Evolutionary conservation across 495 filamentous ascomycete species (phyloP).

Genomic region (Annulohypoxylon nitens): DNA sequence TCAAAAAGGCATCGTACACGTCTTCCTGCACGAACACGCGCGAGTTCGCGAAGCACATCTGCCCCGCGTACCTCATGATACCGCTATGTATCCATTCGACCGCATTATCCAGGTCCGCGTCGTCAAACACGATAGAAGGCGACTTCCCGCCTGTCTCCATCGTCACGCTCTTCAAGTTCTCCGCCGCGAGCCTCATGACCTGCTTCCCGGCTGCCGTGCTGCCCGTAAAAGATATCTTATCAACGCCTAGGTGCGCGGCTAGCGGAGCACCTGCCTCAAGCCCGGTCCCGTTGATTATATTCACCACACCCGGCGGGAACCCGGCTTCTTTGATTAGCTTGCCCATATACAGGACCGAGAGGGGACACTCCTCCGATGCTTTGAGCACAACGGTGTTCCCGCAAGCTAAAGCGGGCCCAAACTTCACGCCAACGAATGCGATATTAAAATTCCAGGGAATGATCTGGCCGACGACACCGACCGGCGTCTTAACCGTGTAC

Average conservation of each 20-base stretch:
- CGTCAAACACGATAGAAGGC: constrained; percentile 78
- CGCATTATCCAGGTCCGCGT: constrained; percentile 74
- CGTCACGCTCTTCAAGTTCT: constrained; percentile 84
- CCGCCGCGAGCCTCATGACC: constrained; percentile 75
- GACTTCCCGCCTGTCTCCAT: constrained; percentile 85
- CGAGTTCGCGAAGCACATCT: constrained; percentile 64
- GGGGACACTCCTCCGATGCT: constrained; percentile 82
- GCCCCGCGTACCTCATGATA: constrained; percentile 65
- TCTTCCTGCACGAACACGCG: constrained; percentile 67
- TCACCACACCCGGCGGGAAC: constrained; percentile 86
- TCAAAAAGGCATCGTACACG: constrained; percentile 70
- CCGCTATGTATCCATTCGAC: constrained; percentile 74
- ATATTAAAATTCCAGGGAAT: constrained; percentile 58
- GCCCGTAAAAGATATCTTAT: constrained; percentile 88
- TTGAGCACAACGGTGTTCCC: constrained; percentile 69
- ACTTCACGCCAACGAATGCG: constrained; percentile 47
- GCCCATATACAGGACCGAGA: constrained; percentile 77
- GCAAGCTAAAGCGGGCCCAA: constrained; percentile 58
- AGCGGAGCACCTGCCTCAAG: constrained; percentile 74
- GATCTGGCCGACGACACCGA: constrained; percentile 57
- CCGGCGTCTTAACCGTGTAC: constrained; percentile 58
- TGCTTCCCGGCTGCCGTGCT: constrained; percentile 76
- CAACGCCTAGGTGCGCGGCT: constrained; percentile 73
- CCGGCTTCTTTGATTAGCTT: constrained; percentile 81
- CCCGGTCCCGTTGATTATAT: constrained; percentile 80